A percentile compares a stretch with the other conserved stretches of the same genome.
These are phyloP conservation scores for Aureobasidium zeae DNA, from an alignment of 2,329 filamentous ascomycete genomes.

Conservation along the genomic window DNA sequence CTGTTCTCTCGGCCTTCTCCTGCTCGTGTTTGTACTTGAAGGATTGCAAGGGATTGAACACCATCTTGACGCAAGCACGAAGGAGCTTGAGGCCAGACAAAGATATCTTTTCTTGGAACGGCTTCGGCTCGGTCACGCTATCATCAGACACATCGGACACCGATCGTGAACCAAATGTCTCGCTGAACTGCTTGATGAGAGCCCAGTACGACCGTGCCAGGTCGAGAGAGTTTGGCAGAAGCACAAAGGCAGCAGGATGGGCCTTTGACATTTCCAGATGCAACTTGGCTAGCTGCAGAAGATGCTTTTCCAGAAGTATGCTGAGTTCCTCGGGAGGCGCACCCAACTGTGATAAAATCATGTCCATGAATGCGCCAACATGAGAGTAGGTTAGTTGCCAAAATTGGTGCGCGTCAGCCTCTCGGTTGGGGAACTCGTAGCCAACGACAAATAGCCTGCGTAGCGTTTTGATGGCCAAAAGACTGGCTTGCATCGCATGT, in stretches of 20 bases:
- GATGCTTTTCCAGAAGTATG: conserved; percentile 64
- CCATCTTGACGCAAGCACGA: conserved; percentile 74
- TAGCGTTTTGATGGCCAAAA: conserved; percentile 69
- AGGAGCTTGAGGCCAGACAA: conserved; percentile 76
- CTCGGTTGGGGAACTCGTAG: conserved; percentile 75
- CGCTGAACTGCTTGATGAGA: conserved; percentile 65
- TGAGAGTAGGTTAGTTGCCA: conserved; percentile 73
- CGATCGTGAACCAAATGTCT: conserved; percentile 55
- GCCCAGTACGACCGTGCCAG: conserved; percentile 80
- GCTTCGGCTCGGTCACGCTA: conserved; percentile 34
- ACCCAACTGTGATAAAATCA: conserved; percentile 49
- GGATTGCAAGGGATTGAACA: conserved; percentile 67
- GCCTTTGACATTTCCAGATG: conserved; percentile 75
- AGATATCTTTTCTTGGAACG: conserved; percentile 62
- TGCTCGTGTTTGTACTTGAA: conserved; percentile 74
- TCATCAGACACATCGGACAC: conserved; percentile 39
- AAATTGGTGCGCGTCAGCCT: conserved; percentile 64
- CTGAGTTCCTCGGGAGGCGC: conserved; percentile 41
- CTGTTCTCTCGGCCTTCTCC: conserved; percentile 65
- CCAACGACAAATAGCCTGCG: conserved; percentile 70
- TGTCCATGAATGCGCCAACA: conserved; percentile 63
- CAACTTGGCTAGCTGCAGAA: conserved; percentile 83
- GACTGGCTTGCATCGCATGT: conserved; percentile 63
- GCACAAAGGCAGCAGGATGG: conserved; percentile 73
- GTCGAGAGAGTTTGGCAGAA: conserved; percentile 68